Evolutionary conservation across 768 basidiomycete genomes (phyloP), one percentile per base, ranked within the genome.

Genomic region (Lactarius vividus): DNA sequence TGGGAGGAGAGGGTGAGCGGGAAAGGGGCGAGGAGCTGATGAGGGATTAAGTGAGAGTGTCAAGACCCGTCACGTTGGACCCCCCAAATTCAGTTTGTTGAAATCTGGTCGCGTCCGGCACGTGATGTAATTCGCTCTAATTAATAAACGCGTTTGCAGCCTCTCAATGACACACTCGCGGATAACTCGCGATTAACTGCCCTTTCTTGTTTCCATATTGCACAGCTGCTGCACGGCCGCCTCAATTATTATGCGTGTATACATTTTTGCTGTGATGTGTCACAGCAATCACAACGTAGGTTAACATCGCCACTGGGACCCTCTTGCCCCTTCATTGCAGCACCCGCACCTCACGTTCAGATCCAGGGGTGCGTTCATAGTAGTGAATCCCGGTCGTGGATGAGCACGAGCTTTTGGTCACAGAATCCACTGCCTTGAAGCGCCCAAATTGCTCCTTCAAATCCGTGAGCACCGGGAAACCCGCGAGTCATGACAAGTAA

Each of bases 401-500:
- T 3, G 82, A 82, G 73, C 88, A 90, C 49, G 78, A 80, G 9
- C 84, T 82, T n/a, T 73, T 70, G 1, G 83, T 80, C 1, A 82
- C 83, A 2, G 85, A 82, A 67, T 88, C 81, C 39, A 90, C 53
- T 6, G 81, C 79, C 74, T 88, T 88, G 77, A 80, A 86, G 46
- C 77, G 77, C 20, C 86, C 85, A 69, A 83, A 88, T 79, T 88
- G 86, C 72, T 87, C 84, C 85, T 85, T 66, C 57, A 61, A 29
- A 15, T 26, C 31, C 10, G 52, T 63, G 23, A 53, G 66, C 29
- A 62, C 61, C 33, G 31, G 52, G 13, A 57, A 39, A 63, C 28
- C n/a, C 31, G 39, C 13, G 35, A n/a, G 59, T 64, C 62, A 42
- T 49, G 60, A 10, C n/a, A 42, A 52, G 10, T 35, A 40, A 76